Base-by-base conservation (phyloP, 2,329 filamentous ascomycete genomes). In the Penicillium hesseltinei region DNA sequence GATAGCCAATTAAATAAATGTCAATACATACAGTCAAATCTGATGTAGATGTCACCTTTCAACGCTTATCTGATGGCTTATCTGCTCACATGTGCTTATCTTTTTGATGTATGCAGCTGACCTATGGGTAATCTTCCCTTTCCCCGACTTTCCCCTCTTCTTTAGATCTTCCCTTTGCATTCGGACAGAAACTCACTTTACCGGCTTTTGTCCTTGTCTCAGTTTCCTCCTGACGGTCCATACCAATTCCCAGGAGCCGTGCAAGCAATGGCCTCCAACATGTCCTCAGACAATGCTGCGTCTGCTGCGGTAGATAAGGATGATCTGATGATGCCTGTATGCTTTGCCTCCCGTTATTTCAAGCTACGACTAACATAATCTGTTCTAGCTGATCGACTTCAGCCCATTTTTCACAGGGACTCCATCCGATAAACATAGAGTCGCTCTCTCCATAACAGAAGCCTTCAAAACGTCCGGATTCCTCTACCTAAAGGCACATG, bases 391-490 rank as follows among this genome's bases (percentile, higher is more conserved):
- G 66, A 89, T 92, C 70, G 87, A 95, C 80, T 92, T 95, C 72
- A 85, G 84, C 13, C 80, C 80, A 43, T 94, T 92, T 74, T 83
- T 90, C 25, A 75, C 81, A 56, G 88, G 88, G 35, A 80, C 82
- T 21, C 77, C 83, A 0, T 67, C 80, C 10, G 79, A 88, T 64
- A 88, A 88, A 65, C 77, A 81, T 50, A 76, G 82, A 43, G 86
- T 89, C 1, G 92, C 91, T 23, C 75, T 85, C 52, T 84, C 88
- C 40, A 87, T 96, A 64, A 85, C 93, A 13, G 71, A 85, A 52
- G 92, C 90, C 42, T 96, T 97, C 78, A 89, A 92, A 67, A 88
- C 84, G 1, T 89, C 92, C 2, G 92, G 92, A 56, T 96, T 97
- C 79, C 84, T 97, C 69, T 96, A 96, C 75, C 84, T 96, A 39